Conservation (phyloP, 352 stramenopile genomes). For the Phytophthora lateralis region DNA sequence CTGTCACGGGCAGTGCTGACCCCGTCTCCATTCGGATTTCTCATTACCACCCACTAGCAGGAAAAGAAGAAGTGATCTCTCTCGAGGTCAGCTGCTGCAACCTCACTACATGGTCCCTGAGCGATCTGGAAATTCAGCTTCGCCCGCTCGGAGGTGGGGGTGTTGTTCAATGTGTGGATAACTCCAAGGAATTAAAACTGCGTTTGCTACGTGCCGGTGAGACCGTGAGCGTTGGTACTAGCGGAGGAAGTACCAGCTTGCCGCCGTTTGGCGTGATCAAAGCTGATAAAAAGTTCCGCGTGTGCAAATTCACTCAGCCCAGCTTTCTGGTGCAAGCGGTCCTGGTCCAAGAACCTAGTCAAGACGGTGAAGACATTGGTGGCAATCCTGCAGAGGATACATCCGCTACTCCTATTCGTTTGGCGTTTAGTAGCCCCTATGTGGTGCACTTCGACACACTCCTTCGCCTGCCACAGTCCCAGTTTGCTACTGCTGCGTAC, state of each 20-base stretch:
- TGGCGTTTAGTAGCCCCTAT: conserved; percentile 51
- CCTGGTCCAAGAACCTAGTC: conserved; percentile 45
- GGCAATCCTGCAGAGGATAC: conserved; percentile 15
- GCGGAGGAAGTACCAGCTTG: conserved; percentile 45
- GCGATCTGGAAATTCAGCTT: conserved; percentile 72
- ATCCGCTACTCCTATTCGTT: conserved; percentile 19
- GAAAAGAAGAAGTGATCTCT: conserved; percentile 54
- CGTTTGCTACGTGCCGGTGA: conserved; percentile 48
- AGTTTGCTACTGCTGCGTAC: conserved; percentile 41
- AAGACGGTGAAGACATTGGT: conserved; percentile 23
- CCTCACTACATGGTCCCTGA: conserved; percentile 61
- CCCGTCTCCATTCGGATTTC: conserved; percentile 62
- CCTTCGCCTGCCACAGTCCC: conserved; percentile 35
- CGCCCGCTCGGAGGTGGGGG: conserved; percentile 45
- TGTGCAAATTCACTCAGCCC: conserved; percentile 62
- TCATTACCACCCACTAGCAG: conserved; percentile 51
- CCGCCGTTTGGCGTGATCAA: conserved; percentile 65
- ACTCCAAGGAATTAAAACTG: conserved; percentile 63
- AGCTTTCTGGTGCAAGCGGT: conserved; percentile 68
- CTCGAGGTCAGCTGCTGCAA: conserved; percentile 70
- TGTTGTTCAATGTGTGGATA: conserved; percentile 53
- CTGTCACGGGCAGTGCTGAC: conserved; percentile 66
- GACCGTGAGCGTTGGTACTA: conserved; percentile 32
- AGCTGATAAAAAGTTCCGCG: conserved; percentile 65
- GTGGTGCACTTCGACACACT: conserved; percentile 60